Base-by-base conservation (phyloP, 2,329 filamentous ascomycete genomes). In the Bretziella fagacearum region DNA sequence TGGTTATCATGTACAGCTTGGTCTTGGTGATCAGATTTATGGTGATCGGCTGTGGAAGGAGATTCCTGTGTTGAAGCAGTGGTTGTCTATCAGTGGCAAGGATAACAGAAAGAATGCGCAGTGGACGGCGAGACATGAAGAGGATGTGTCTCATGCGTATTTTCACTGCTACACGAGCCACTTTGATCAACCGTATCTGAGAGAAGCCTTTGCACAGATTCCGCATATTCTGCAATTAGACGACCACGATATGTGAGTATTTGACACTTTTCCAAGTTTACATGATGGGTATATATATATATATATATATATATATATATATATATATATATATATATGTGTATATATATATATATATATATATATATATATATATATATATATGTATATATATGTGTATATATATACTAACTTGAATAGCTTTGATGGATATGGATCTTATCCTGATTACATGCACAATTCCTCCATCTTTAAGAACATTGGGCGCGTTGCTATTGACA, bases 101-200 rank as follows among this genome's bases (percentile, higher is more conserved):
- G 91, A 96, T 48, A 91, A 86, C 55, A 74, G 93, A 50, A 93
- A 87, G 66, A 93, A 79, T 55, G 80, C 85, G 0, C 73, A 79
- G 36, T 98, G 91, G 91, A 94, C 87, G 6, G 85, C 89, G 3
- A 80, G 85, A 43, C 84, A 96, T 56, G 86, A 98, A 58, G 89
- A 98, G 58, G 91, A 98, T 58, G 85, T 94, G 15, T 79, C 81
- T 2, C 87, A 96, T 62, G 87, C 91, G 6, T 98, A 94, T 65
- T 98, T 98, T 63, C 91, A 98, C 62, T 98, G 94, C 62, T 98
- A 98, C 60, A 94, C 87, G 1, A 94, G 86, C 55, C 89, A 96
- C 61, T 96, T 98, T 59, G 91, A 98, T 59, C 91, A 98, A 62
- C 87, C 89, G 5, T 89, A 93, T 61, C 63, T 98, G 54, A 71